Evolutionary conservation across 768 basidiomycete species (phyloP).

Genomic region (Boletus insuetus): DNA sequence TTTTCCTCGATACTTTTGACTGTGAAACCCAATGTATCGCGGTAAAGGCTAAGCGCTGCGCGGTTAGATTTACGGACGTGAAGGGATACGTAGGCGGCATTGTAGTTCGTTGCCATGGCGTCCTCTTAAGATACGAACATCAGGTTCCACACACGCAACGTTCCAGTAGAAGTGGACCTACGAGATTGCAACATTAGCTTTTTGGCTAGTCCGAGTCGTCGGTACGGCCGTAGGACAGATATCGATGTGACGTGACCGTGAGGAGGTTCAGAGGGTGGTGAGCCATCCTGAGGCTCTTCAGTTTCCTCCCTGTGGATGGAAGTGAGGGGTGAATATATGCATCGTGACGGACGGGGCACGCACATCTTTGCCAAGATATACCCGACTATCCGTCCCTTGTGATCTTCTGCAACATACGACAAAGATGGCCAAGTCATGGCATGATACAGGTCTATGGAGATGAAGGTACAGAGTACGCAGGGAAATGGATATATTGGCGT

Average conservation of each 20-base stretch:
- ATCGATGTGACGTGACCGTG: conserved; percentile 98
- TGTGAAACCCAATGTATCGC: conserved; percentile 86
- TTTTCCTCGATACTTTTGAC: conserved; percentile 83
- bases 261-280: conserved; percentile 49
- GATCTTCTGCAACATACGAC: conserved; percentile 90
- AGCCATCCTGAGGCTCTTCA: conserved; percentile 42
- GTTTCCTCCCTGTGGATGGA: conserved; percentile 51
- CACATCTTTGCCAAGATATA: conserved; percentile 97
- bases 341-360: conserved; percentile 20
- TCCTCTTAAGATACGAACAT: conserved; percentile 60
- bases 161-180: conserved; percentile 39
- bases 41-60: conserved; percentile 85
- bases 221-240: conserved; percentile 86
- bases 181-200: conserved; percentile 92
- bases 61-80: conserved; percentile 96
- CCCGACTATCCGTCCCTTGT: conserved; percentile 85
- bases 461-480: background rate
- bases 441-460: conserved; percentile 78
- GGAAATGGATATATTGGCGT: conserved; percentile 19
- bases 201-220: conserved; percentile 90
- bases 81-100: conserved; percentile 78
- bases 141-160: background rate
- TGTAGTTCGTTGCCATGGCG: conserved; percentile 88
- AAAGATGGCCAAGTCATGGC: conserved; percentile 90
- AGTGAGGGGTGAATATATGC: conserved; percentile 25